Conservation (phyloP, 1,284 basidiomycete genomes). For the Megacollybia platyphylla region DNA sequence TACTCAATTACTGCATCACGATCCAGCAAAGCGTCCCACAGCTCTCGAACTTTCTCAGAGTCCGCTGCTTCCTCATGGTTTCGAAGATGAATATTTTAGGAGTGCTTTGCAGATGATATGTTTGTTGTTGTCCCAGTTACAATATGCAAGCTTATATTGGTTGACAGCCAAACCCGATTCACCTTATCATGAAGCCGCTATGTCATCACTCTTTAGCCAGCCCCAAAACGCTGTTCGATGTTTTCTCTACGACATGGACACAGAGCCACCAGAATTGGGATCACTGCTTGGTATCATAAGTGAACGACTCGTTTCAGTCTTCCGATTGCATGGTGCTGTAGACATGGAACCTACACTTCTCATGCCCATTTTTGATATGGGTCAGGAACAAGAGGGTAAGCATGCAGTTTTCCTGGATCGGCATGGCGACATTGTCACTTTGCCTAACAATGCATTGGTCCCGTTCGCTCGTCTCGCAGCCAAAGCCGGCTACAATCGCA, state of each 20-base stretch:
- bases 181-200: slow-evolving; percentile 57
- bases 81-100: slow-evolving; percentile 81
- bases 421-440: slow-evolving; percentile 69
- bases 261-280: slow-evolving; percentile 60
- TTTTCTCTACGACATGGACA: slow-evolving; percentile 64
- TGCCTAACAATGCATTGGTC: slow-evolving; percentile 70
- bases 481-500: slow-evolving; percentile 57
- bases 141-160: slow-evolving; percentile 1
- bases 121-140: slow-evolving; percentile 13
- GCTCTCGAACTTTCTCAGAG: slow-evolving; percentile 82
- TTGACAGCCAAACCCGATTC: slow-evolving; percentile 56
- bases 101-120: slow-evolving; percentile 71
- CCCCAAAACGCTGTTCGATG: slow-evolving; percentile 55
- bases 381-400: slow-evolving; percentile 45
- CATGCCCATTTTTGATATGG: slow-evolving; percentile 47
- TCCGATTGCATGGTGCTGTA: slow-evolving; percentile 83
- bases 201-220: slow-evolving; percentile 62
- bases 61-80: slow-evolving; percentile 56
- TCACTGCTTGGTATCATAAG: slow-evolving; percentile 68
- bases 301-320: slow-evolving; percentile 65
- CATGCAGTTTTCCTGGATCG: slow-evolving; percentile 71
- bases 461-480: slow-evolving; percentile 83
- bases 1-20: slow-evolving; percentile 72
- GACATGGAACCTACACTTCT: slow-evolving; percentile 77
- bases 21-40: slow-evolving; percentile 71